Evolutionary conservation across 139 green algal species (phyloP).

Genomic region (Zygnema cylindricum): DNA sequence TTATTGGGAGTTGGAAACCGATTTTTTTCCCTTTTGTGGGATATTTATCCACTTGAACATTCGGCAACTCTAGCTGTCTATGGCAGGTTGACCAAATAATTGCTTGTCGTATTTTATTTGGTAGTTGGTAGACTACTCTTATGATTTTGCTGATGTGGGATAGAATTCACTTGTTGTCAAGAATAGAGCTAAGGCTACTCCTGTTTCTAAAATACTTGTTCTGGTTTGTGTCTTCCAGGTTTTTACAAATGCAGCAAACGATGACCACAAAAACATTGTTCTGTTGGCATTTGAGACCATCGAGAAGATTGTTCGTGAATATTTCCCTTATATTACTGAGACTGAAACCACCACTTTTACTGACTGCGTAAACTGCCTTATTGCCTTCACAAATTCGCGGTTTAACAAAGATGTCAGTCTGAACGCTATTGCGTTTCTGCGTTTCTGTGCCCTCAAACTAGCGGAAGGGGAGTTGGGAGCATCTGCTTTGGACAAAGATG

Average conservation of each 20-base stretch:
- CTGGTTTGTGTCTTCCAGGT: conserved; percentile 68
- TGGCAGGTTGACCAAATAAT: too few species aligned
- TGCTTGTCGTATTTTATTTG: too few species aligned
- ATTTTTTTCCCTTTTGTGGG: too few species aligned
- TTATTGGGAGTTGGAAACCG: too few species aligned
- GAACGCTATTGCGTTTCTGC: conserved; percentile 96
- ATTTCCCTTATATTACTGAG: conserved; percentile 97
- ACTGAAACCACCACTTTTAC: conserved; percentile 97
- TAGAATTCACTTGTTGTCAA: too few species aligned
- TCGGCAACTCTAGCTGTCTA: too few species aligned
- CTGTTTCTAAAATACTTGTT: too few species aligned
- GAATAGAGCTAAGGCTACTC: too few species aligned
- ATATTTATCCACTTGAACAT: too few species aligned
- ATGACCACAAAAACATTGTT: conserved; percentile 63
- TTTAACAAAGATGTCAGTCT: conserved; percentile 91
- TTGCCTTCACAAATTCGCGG: conserved; percentile 97
- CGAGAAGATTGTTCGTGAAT: conserved; percentile 96
- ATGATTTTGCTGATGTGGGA: too few species aligned
- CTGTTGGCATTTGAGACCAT: conserved; percentile 77
- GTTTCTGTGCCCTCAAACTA: conserved; percentile 95
- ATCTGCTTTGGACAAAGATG: conserved; percentile 51
- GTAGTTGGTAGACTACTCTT: too few species aligned
- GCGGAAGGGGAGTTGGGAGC: conserved; percentile 91
- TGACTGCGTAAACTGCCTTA: conserved; percentile 99
- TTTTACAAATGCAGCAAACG: conserved; percentile 90